phyloP scores from a whole-genome alignment of 2,329 filamentous ascomycete species.

The Monilinia vaccinii-corymbosi region DNA sequence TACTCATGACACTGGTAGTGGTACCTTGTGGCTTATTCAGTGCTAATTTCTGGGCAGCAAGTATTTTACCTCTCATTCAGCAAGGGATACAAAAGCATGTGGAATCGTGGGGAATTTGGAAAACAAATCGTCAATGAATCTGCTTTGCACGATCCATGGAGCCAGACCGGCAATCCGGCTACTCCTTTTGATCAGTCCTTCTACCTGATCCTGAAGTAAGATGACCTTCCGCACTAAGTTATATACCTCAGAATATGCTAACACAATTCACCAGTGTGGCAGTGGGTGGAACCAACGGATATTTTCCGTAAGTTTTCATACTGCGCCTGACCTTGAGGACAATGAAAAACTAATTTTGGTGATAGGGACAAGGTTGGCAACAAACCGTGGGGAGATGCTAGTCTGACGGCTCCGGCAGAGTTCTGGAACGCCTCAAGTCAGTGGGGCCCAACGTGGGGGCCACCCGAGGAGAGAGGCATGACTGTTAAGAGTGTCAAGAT shows the following conservation, averaged over 20 bases:
- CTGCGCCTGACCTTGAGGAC: not conserved
- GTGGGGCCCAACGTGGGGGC: constrained; percentile 40
- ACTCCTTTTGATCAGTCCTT: constrained; percentile 45
- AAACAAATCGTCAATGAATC: constrained; percentile 34
- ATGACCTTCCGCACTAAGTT: not conserved
- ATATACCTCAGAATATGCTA: not conserved
- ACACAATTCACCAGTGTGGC: constrained; percentile 30
- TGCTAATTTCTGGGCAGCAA: constrained; percentile 30
- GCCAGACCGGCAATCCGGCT: constrained; percentile 27
- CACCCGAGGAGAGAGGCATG: constrained; percentile 15
- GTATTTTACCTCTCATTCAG: constrained; percentile 30
- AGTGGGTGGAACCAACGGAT: constrained; percentile 40
- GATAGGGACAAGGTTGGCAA: constrained; percentile 34
- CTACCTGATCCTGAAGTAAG: constrained; percentile 39
- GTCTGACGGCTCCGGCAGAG: constrained; percentile 32
- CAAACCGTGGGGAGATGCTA: constrained; percentile 40
- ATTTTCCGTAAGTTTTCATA: constrained; percentile 33
- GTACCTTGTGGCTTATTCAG: not conserved
- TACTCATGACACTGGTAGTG: not conserved
- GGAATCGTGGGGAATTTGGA: constrained; percentile 36
- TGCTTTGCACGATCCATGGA: constrained; percentile 38
- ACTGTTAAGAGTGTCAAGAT: constrained; percentile 19
- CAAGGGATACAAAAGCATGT: constrained; percentile 19
- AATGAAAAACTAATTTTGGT: constrained; percentile 11
- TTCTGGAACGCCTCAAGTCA: constrained; percentile 35